Conservation (phyloP, 768 basidiomycete species). For the Amanita jacksonii region DNA sequence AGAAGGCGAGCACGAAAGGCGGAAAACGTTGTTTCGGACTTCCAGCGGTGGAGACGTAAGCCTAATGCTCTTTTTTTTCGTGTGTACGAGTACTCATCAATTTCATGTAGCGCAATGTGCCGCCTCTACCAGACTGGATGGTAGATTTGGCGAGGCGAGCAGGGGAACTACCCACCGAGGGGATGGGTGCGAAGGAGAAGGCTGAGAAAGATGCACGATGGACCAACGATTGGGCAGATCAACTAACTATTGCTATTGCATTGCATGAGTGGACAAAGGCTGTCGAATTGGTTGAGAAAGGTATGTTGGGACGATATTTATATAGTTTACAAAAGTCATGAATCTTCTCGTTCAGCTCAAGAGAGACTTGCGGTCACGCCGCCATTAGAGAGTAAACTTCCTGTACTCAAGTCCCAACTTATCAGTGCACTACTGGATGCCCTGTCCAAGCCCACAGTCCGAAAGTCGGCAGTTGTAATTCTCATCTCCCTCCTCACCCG, state of each 20-base stretch:
- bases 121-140: constrained; percentile 72
- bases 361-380: constrained; percentile 49
- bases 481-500: constrained; percentile 68
- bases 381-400: constrained; percentile 46
- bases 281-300: constrained; percentile 76
- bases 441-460: constrained; percentile 65
- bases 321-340: not conserved
- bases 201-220: constrained; percentile 77
- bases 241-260: constrained; percentile 85
- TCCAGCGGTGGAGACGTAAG: constrained; percentile 29
- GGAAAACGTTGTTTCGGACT: constrained; percentile 64
- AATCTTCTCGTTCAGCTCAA: constrained; percentile 35
- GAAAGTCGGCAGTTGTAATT: constrained; percentile 63
- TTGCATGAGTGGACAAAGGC: constrained; percentile 84
- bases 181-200: constrained; percentile 56
- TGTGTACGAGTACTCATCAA: not conserved
- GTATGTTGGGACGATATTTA: constrained; percentile 24
- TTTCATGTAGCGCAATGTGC: constrained; percentile 23
- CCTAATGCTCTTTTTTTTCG: constrained; percentile 1
- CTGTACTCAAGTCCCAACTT: constrained; percentile 56
- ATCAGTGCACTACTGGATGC: constrained; percentile 62
- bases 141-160: constrained; percentile 52
- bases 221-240: constrained; percentile 86
- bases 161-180: constrained; percentile 37
- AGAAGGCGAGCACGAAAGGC: constrained; percentile 84